phyloP scores from a whole-genome alignment of 345 rosid species.

The Lumnitzera racemosa region DNA sequence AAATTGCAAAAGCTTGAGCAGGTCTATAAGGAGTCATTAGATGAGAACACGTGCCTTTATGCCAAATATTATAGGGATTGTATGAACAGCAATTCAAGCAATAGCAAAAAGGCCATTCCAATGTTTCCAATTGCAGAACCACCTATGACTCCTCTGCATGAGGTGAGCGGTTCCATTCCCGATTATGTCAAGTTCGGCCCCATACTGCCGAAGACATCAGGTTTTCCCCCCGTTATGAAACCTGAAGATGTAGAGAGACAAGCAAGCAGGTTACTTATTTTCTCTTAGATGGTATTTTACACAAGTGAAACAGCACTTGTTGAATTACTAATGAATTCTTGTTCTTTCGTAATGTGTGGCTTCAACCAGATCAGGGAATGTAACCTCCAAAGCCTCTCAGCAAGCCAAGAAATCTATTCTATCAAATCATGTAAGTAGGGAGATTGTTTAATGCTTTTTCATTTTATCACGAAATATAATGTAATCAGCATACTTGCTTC shows the following conservation, averaged over 20 bases:
- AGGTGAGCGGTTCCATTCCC: slow-evolving; percentile 42
- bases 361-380: slow-evolving; percentile 23
- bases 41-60: slow-evolving; percentile 48
- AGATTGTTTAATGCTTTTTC: neutral
- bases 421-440: slow-evolving; percentile 32
- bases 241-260: slow-evolving; percentile 18
- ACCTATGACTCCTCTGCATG: slow-evolving; percentile 54
- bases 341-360: neutral
- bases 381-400: slow-evolving; percentile 16
- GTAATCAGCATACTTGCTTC: slow-evolving; percentile 4
- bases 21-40: slow-evolving; percentile 47
- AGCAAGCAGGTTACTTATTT: slow-evolving; percentile 28
- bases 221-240: slow-evolving; percentile 29
- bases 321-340: neutral
- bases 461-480: neutral
- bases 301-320: neutral
- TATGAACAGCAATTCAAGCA: slow-evolving; percentile 29
- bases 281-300: neutral
- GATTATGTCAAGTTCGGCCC: slow-evolving; percentile 61
- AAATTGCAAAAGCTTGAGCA: slow-evolving; percentile 44
- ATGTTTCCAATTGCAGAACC: slow-evolving; percentile 67
- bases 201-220: slow-evolving; percentile 46
- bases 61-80: slow-evolving; percentile 51
- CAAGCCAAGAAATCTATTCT: slow-evolving; percentile 22
- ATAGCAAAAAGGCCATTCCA: slow-evolving; percentile 37